Conservation (phyloP, 2,329 filamentous ascomycete genomes). For the Diplocarpon rosae region DNA sequence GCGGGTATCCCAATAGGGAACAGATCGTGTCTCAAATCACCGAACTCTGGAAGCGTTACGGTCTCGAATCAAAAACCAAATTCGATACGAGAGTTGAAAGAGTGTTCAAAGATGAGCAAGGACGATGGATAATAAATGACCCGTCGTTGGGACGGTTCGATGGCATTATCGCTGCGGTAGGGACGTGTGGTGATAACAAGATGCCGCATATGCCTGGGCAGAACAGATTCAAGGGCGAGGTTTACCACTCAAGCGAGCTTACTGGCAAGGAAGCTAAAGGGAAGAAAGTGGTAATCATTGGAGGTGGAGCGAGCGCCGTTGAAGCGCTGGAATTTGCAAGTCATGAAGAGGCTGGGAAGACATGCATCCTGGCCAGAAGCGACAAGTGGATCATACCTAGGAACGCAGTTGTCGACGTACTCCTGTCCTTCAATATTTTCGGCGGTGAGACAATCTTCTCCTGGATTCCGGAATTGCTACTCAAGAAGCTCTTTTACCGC, state of each 20-base stretch:
- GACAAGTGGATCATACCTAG: conserved; percentile 85
- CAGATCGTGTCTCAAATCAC: conserved; percentile 66
- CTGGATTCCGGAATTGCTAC: conserved; percentile 65
- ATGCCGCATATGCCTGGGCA: conserved; percentile 61
- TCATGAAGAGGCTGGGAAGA: conserved; percentile 52
- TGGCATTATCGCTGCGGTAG: conserved; percentile 66
- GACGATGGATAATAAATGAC: conserved; percentile 70
- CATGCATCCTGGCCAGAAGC: conserved; percentile 62
- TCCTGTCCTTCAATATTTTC: conserved; percentile 69
- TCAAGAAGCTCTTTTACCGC: conserved; percentile 72
- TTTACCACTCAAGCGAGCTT: conserved; percentile 66
- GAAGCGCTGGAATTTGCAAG: conserved; percentile 74
- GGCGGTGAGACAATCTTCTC: conserved; percentile 66
- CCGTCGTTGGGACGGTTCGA: conserved; percentile 62
- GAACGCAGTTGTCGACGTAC: conserved; percentile 60
- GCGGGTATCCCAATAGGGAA: conserved; percentile 66
- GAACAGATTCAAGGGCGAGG: conserved; percentile 58
- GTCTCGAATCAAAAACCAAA: conserved; percentile 56
- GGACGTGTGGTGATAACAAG: conserved; percentile 70
- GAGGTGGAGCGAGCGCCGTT: conserved; percentile 70
- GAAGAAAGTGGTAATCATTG: conserved; percentile 67
- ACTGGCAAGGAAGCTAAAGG: conserved; percentile 62
- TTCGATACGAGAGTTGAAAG: conserved; percentile 62
- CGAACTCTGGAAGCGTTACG: conserved; percentile 64
- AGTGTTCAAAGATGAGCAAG: conserved; percentile 56